Conservation (phyloP, 306 rosid genomes). For the Rosa rugosa region DNA sequence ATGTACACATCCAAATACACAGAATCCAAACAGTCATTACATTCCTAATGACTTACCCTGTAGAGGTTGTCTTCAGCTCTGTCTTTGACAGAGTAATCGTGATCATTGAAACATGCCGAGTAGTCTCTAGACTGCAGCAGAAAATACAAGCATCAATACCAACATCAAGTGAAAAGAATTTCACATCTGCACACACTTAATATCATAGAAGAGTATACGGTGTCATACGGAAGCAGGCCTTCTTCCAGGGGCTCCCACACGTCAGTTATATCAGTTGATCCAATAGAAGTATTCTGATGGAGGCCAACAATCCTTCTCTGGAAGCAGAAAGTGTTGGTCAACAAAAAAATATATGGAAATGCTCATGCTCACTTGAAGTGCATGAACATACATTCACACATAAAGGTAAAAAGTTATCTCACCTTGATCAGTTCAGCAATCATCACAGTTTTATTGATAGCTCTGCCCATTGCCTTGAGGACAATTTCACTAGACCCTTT, state of each 20-base stretch:
- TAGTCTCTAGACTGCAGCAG: constrained; percentile 74
- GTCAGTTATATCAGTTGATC: constrained; percentile 86
- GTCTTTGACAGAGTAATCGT: constrained; percentile 70
- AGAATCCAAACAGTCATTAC: background rate
- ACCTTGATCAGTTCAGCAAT: constrained; percentile 87
- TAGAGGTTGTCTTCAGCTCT: constrained; percentile 61
- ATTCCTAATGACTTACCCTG: constrained; percentile 53
- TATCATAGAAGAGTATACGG: constrained; percentile 19
- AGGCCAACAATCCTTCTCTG: constrained; percentile 88
- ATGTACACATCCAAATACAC: background rate
- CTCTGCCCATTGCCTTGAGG: constrained; percentile 94
- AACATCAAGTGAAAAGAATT: constrained; percentile 8
- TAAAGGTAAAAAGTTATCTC: constrained; percentile 15
- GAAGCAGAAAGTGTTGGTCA: constrained; percentile 30
- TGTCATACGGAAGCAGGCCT: constrained; percentile 85
- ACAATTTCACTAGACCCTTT: constrained; percentile 69
- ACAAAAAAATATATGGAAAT: background rate
- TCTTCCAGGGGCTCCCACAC: constrained; percentile 92
- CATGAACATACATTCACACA: background rate
- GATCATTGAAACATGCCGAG: constrained; percentile 90
- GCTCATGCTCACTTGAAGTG: background rate
- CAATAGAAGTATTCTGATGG: constrained; percentile 70
- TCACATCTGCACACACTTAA: background rate
- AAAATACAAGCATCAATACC: constrained; percentile 24
- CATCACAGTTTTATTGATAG: constrained; percentile 86